Evolutionary conservation across 2,329 filamentous ascomycete genomes (phyloP), one percentile per base, ranked within the genome.

Genomic region (Dactylellina cionopaga): DNA sequence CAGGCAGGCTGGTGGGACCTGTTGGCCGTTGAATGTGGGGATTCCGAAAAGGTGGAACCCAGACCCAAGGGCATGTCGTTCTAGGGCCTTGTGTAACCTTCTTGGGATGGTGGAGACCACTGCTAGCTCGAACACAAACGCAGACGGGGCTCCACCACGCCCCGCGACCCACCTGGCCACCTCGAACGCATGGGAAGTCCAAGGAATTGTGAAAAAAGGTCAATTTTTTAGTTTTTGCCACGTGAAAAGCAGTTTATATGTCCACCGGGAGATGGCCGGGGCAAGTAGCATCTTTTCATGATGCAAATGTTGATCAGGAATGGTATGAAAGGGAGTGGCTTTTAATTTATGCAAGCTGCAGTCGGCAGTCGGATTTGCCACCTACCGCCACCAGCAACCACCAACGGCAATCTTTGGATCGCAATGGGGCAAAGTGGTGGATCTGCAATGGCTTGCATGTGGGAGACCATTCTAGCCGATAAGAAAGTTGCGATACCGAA

Each of bases 41-140:
- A 55, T 17, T 33, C 33, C n/a, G n/a, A n/a, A n/a, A n/a, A n/a
- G n/a, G n/a, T n/a, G n/a, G 51, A 35, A 35, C 33, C 46, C 25
- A 51, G 46, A 15, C 29, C 49, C 49, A 52, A 52, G 17, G 33
- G 19, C 19, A 55, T 41, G 51, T 55, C 51, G 51, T 55, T 39
- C 51, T 13, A 22, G 49, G 49, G 51, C 7, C 19, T 55, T 55
- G 51, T 55, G 51, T 55, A 55, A 55, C 51, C 51, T 41, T 55
- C 51, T 55, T 17, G 1, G 17, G 51, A 39, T 41, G 33, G 51
- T 55, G 51, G 51, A 41, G 51, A 25, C 51, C 3, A n/a, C n/a
- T n/a, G 9, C 15, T 41, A 29, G 33, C 27, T 54, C 31, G 17
- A 39, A 39, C 31, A 54, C 27, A 2, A 17, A 15, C 17, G 33